phyloP scores from a whole-genome alignment of 1,284 basidiomycete species.

The Trametes pubescens region DNA sequence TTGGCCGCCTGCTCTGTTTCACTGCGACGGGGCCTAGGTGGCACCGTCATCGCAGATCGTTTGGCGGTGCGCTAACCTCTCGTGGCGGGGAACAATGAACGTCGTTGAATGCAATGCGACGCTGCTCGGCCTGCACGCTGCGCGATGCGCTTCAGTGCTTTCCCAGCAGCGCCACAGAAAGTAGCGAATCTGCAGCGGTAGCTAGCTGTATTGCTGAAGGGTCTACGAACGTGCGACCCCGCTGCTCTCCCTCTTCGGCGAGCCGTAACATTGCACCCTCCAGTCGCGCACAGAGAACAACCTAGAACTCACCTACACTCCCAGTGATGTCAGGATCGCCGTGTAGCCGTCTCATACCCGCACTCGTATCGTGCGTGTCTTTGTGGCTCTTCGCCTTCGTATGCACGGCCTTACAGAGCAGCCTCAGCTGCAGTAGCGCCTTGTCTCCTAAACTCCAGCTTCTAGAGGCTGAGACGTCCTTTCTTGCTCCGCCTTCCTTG shows the following conservation, averaged over 20 bases:
- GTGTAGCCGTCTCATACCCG: neutral
- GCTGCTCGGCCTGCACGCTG: neutral
- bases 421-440: slow-evolving; percentile 3
- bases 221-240: slow-evolving; percentile 29
- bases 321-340: slow-evolving; percentile 6
- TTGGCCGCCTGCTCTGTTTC: slow-evolving; percentile 2
- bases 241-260: slow-evolving; percentile 12
- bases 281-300: neutral
- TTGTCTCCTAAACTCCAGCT: slow-evolving; percentile 3
- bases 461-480: neutral
- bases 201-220: slow-evolving; percentile 6
- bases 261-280: neutral
- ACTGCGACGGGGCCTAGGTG: neutral
- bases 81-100: neutral
- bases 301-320: neutral
- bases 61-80: slow-evolving; percentile 11
- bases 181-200: neutral
- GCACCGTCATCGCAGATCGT: slow-evolving; percentile 12
- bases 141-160: slow-evolving; percentile 1
- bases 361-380: slow-evolving; percentile 10
- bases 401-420: slow-evolving; percentile 4
- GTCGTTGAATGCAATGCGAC: neutral
- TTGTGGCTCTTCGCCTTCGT: neutral
- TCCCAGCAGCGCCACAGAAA: slow-evolving; percentile 3
- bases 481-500: slow-evolving; percentile 1